A percentile compares a stretch with the other conserved stretches of the same genome.
Conservation (phyloP, 495 filamentous ascomycete species). For the Tuber borchii region DNA sequence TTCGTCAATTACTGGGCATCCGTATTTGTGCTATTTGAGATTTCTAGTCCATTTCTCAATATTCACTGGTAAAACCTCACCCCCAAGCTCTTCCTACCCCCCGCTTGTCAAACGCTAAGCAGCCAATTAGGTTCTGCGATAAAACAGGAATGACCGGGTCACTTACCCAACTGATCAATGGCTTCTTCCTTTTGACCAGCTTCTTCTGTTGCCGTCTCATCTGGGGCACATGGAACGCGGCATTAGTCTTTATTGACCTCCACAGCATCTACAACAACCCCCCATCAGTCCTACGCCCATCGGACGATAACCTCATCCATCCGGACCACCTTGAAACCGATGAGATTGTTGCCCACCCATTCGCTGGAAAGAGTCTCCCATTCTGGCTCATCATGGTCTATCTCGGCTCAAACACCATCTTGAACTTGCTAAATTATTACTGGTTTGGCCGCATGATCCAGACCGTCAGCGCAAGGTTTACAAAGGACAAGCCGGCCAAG, state of each 20-base stretch:
- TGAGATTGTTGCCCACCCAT: conserved; percentile 24
- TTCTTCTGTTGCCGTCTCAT: conserved; percentile 88
- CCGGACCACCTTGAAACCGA: conserved; percentile 39
- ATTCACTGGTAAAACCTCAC: conserved; percentile 68
- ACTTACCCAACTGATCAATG: conserved; percentile 75
- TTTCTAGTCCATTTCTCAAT: conserved; percentile 87
- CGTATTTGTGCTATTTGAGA: conserved; percentile 94
- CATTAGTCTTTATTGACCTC: conserved; percentile 71
- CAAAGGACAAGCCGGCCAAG: conserved; percentile 41
- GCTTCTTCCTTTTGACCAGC: conserved; percentile 60
- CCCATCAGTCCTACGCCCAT: conserved; percentile 42
- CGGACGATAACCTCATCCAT: conserved; percentile 39
- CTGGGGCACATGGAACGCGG: conserved; percentile 82
- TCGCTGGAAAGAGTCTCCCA: conserved; percentile 52
- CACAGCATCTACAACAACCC: conserved; percentile 53
- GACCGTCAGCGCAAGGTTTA: conserved; percentile 79
- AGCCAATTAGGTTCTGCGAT: conserved; percentile 64
- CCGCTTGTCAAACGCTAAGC: neutral
- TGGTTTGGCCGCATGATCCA: conserved; percentile 98
- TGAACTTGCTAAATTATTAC: conserved; percentile 86
- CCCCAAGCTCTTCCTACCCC: neutral
- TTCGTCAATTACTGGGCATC: conserved; percentile 90
- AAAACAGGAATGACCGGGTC: conserved; percentile 92
- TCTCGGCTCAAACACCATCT: conserved; percentile 64
- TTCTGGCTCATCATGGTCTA: conserved; percentile 75